Evolutionary conservation across 2,329 filamentous ascomycete genomes (phyloP), one percentile per base, ranked within the genome.

Genomic region (Talaromyces islandicus): DNA sequence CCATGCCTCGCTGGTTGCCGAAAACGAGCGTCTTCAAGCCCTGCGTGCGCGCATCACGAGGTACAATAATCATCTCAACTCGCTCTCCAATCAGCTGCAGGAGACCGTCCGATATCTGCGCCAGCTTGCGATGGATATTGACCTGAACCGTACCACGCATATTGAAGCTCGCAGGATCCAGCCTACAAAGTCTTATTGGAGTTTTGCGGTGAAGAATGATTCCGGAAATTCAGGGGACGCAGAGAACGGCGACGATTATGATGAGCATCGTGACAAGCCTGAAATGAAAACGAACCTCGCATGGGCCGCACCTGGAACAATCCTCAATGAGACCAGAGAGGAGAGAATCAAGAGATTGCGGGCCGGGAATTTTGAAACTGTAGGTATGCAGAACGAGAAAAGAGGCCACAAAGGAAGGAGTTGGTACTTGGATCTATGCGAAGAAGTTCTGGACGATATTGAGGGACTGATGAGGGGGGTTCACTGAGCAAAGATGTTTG

Each of bases 101-200:
- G 19, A 51, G 9, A 52, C 54, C 19, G 50, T 58, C 24, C 7
- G 7, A n/a, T 27, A 17, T 32, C 24, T 61, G 38, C 56, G 32
- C 10, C 55, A 58, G 17, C 51, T 61, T 30, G 59, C 59, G 35
- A 53, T 5, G n/a, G 51, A 57, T 7, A 55, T 58, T n/a, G 51
- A 52, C 6, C 12, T 14, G 21, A 41, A 61, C 14, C 56, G 59
- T 60, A 65, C 21, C 38, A 67, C 50, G n/a, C 56, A 61, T 68
- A 67, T 29, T 57, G 67, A 59, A 56, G 43, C 63, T 30, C 68
- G 68, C 2, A 70, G 66, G 55, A 62, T 70, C 56, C 64, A 65
- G 6, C 73, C 71, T 2, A 67, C 70, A 6, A 66, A 66, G 1
- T 77, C 75, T 0, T 77, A 76, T 59, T 77, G 75, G 75, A 75